These are phyloP conservation scores for Syncephalastrum sp. DNA, from an alignment of 371 early-diverging fungal species.

Conservation along the genomic window DNA sequence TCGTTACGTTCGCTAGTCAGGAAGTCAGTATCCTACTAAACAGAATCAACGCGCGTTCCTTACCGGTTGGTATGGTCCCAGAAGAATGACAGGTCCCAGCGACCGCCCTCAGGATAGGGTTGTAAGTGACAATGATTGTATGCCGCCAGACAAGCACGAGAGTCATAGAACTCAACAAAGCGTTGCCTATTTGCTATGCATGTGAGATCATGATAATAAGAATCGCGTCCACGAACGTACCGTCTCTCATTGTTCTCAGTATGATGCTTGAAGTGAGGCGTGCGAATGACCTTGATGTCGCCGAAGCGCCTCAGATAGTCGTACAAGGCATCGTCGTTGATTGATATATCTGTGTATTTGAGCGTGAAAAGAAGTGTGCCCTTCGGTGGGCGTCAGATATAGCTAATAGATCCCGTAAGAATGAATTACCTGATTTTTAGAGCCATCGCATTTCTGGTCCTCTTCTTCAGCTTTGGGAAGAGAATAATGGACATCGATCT, in stretches of 20 bases:
- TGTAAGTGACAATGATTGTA: slow-evolving; percentile 33
- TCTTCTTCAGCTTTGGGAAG: slow-evolving; percentile 55
- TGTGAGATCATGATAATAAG: neutral
- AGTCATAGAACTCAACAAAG: slow-evolving; percentile 56
- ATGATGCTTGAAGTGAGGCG: slow-evolving; percentile 32
- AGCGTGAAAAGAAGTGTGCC: slow-evolving; percentile 54
- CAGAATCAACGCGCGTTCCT: neutral
- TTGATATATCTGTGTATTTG: slow-evolving; percentile 28
- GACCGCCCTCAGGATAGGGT: slow-evolving; percentile 36
- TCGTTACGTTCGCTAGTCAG: slow-evolving; percentile 20
- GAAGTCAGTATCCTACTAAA: neutral
- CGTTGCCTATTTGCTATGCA: slow-evolving; percentile 37
- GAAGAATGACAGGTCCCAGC: slow-evolving; percentile 46
- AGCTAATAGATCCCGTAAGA: neutral
- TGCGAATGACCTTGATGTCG: slow-evolving; percentile 50
- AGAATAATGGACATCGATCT: slow-evolving; percentile 61
- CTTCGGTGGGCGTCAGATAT: slow-evolving; percentile 13
- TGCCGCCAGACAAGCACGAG: slow-evolving; percentile 47
- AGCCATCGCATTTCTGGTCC: slow-evolving; percentile 44
- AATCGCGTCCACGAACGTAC: slow-evolving; percentile 2
- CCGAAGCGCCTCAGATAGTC: slow-evolving; percentile 43
- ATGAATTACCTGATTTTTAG: slow-evolving; percentile 50
- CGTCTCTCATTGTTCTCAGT: slow-evolving; percentile 14
- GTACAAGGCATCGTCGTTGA: slow-evolving; percentile 43
- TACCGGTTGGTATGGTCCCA: slow-evolving; percentile 57